Percentiles rank a stretch among this genome's conserved stretches.
phyloP scores from a whole-genome alignment of 164 flowering plant genomes.

The Chimonanthus salicifolius region DNA sequence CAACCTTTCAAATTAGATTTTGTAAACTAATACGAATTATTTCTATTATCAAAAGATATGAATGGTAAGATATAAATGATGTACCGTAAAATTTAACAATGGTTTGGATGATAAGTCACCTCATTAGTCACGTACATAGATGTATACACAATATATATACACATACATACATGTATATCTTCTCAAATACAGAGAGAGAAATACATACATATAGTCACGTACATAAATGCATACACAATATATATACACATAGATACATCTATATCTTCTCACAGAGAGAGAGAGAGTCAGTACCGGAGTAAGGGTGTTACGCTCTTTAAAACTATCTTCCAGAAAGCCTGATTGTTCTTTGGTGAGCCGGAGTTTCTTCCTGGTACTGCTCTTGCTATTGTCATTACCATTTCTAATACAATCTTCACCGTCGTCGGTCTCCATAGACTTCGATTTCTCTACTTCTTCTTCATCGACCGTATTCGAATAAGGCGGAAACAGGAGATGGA shows the following conservation, averaged over 20 bases:
- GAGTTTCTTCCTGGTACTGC: constrained; percentile 27
- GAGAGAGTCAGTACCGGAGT: constrained; percentile 30
- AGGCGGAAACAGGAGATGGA: constrained; percentile 19
- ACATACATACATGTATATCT: background rate
- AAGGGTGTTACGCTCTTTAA: constrained; percentile 42
- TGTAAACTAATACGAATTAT: no score
- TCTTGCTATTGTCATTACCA: background rate
- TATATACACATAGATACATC: background rate
- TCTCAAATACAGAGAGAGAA: no score
- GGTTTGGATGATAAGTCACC: no score
- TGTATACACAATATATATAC: background rate
- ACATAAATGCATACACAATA: background rate
- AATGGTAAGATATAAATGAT: no score
- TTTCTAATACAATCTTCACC: constrained; percentile 4
- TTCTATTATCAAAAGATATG: no score
- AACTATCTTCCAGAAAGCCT: constrained; percentile 36
- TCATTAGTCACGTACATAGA: no score
- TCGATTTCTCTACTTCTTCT: constrained; percentile 4
- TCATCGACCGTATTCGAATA: constrained; percentile 2
- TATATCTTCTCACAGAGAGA: background rate
- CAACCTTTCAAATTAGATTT: no score
- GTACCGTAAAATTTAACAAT: no score
- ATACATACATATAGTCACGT: background rate
- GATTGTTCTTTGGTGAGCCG: constrained; percentile 41
- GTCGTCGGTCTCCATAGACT: constrained; percentile 9